Conservation (phyloP, 495 filamentous ascomycete genomes). For the Aspergillus baeticus region DNA sequence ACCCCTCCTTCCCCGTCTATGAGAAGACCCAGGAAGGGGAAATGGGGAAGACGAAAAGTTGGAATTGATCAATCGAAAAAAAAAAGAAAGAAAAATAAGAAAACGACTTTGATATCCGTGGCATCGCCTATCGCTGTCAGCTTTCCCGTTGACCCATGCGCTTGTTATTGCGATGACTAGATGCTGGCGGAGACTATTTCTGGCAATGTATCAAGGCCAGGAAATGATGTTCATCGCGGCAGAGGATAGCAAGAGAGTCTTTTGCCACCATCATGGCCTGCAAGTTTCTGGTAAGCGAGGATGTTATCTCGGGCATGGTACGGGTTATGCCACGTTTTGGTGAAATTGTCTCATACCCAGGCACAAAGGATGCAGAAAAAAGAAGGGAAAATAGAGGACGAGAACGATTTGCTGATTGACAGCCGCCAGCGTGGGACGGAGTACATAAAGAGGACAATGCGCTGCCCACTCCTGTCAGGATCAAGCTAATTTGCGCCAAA, state of each 20-base stretch:
- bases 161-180: no score
- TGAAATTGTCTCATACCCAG: conserved; percentile 7
- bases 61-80: conserved; percentile 6
- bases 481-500: conserved; percentile 10
- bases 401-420: conserved; percentile 13
- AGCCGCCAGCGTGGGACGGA: conserved; percentile 4
- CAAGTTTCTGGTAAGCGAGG: conserved; percentile 1
- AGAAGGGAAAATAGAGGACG: background rate
- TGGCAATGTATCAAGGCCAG: background rate
- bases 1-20: conserved; percentile 5
- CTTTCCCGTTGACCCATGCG: background rate
- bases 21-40: background rate
- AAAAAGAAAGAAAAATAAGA: no score
- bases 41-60: background rate
- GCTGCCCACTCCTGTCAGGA: conserved; percentile 12
- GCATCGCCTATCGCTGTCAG: background rate
- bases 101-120: background rate
- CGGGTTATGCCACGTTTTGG: conserved; percentile 22
- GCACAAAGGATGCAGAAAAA: background rate
- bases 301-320: conserved; percentile 9
- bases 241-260: conserved; percentile 19
- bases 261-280: conserved; percentile 16
- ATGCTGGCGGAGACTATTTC: background rate
- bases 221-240: conserved; percentile 5
- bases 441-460: conserved; percentile 10